Conservation (phyloP, 768 basidiomycete species). For the Neoboletus magnificus region DNA sequence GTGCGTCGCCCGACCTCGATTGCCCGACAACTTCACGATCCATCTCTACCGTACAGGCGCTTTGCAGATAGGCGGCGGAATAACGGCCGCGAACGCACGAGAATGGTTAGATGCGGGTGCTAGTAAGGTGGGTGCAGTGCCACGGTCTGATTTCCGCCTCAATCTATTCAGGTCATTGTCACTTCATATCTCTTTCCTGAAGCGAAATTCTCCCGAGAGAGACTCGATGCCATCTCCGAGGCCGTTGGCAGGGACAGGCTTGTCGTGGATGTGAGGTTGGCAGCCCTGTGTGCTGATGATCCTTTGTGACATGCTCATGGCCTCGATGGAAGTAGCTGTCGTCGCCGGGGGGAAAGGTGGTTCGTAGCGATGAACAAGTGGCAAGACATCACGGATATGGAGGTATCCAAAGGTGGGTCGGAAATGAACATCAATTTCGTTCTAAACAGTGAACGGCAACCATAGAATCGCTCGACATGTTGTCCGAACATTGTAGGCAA, state of each 20-base stretch:
- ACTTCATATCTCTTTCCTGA: slow-evolving; percentile 92
- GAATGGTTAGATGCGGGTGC: slow-evolving; percentile 89
- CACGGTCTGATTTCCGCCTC: slow-evolving; percentile 3
- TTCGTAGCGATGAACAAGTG: slow-evolving; percentile 98
- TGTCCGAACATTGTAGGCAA: slow-evolving; percentile 82
- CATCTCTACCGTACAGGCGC: slow-evolving; percentile 43
- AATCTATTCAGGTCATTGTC: slow-evolving; percentile 76
- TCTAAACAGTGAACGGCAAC: neutral
- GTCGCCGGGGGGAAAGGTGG: slow-evolving; percentile 74
- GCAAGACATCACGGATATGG: slow-evolving; percentile 95
- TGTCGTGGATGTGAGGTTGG: slow-evolving; percentile 92
- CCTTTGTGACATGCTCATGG: neutral
- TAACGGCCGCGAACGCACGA: slow-evolving; percentile 73
- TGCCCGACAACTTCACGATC: neutral
- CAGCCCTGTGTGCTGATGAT: neutral
- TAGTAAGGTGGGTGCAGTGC: slow-evolving; percentile 60
- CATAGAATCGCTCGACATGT: slow-evolving; percentile 72
- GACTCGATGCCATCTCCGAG: slow-evolving; percentile 59
- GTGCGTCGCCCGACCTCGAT: slow-evolving; percentile 33
- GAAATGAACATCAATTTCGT: neutral
- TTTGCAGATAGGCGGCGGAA: slow-evolving; percentile 92
- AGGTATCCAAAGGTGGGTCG: slow-evolving; percentile 70
- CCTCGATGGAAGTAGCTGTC: slow-evolving; percentile 60
- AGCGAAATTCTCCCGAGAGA: slow-evolving; percentile 72
- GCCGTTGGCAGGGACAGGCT: slow-evolving; percentile 79